These are phyloP conservation scores for Suillus brevipes DNA, from an alignment of 768 basidiomycete species.

Conservation along the genomic window DNA sequence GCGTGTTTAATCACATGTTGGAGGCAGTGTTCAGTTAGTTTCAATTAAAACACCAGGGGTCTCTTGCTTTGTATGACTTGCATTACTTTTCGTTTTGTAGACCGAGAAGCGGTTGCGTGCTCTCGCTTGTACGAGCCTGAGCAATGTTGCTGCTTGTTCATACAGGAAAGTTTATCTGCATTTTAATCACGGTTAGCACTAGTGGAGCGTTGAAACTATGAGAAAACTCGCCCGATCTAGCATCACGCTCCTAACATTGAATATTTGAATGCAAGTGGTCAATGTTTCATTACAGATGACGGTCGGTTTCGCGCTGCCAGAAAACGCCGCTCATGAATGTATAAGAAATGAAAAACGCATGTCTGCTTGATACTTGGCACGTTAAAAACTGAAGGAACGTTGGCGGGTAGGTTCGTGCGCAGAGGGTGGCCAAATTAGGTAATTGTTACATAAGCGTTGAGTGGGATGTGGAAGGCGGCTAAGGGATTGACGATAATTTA, in stretches of 20 bases:
- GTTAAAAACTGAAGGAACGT: not conserved
- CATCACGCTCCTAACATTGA: not conserved
- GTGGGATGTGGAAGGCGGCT: not conserved
- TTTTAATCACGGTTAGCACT: not conserved
- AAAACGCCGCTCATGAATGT: not conserved
- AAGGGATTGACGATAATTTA: conserved; percentile 7
- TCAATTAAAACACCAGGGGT: not conserved
- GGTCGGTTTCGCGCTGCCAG: not conserved
- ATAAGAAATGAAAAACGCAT: not conserved
- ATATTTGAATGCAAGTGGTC: not conserved
- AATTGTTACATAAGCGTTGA: conserved; percentile 6
- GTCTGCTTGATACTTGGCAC: not conserved
- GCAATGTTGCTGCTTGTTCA: not conserved
- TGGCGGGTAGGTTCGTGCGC: not conserved
- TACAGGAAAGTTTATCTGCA: not conserved
- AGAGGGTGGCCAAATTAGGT: not conserved
- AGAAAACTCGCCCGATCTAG: not conserved
- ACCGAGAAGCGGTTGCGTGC: not conserved
- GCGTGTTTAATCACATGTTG: not conserved
- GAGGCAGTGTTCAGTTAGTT: not conserved
- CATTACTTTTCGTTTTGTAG: not conserved
- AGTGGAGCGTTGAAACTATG: not conserved
- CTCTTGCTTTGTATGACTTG: not conserved
- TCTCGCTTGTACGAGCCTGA: not conserved
- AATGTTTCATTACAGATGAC: not conserved